These are phyloP conservation scores for Populus ilicifolia DNA, from an alignment of 345 rosid genomes.

Conservation along the genomic window DNA sequence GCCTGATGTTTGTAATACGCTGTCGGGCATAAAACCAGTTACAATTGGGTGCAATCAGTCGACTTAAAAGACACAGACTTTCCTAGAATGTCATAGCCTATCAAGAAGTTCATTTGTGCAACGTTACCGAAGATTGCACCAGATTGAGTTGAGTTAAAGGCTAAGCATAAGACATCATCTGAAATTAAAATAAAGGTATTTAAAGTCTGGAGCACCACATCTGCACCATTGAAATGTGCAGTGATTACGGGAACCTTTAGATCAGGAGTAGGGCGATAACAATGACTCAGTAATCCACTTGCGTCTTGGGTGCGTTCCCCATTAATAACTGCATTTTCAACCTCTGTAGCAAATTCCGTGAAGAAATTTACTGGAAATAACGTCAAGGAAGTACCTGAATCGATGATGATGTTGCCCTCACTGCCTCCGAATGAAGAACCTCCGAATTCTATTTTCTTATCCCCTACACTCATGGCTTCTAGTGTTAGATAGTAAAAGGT, in stretches of 20 bases:
- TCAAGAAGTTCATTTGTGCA: conserved; percentile 45
- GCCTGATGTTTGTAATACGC: too few relatives aligned
- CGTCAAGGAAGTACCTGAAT: conserved; percentile 61
- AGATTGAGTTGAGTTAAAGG: neutral
- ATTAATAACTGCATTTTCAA: conserved; percentile 8
- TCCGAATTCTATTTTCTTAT: conserved; percentile 19
- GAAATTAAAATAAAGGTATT: conserved; percentile 18
- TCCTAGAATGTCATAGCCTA: conserved; percentile 43
- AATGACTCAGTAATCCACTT: conserved; percentile 22
- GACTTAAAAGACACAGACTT: conserved; percentile 46
- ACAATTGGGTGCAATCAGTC: conserved; percentile 34
- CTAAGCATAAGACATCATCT: conserved; percentile 33
- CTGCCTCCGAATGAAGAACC: conserved; percentile 21
- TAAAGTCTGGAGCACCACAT: conserved; percentile 18
- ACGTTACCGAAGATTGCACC: conserved; percentile 42
- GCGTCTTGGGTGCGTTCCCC: conserved; percentile 29
- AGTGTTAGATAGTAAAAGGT: conserved; percentile 13
- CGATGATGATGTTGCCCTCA: conserved; percentile 56
- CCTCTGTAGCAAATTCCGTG: conserved; percentile 20
- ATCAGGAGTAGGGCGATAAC: conserved; percentile 25
- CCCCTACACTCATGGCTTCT: conserved; percentile 47
- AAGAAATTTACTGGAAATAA: conserved; percentile 29
- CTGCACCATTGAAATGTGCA: conserved; percentile 38
- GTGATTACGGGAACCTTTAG: conserved; percentile 35
- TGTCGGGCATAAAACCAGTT: neutral